Percentiles rank a stretch among this genome's conserved stretches.
Evolutionary conservation across 345 rosid species (phyloP).

Genomic region (Abelmoschus esculentus): DNA sequence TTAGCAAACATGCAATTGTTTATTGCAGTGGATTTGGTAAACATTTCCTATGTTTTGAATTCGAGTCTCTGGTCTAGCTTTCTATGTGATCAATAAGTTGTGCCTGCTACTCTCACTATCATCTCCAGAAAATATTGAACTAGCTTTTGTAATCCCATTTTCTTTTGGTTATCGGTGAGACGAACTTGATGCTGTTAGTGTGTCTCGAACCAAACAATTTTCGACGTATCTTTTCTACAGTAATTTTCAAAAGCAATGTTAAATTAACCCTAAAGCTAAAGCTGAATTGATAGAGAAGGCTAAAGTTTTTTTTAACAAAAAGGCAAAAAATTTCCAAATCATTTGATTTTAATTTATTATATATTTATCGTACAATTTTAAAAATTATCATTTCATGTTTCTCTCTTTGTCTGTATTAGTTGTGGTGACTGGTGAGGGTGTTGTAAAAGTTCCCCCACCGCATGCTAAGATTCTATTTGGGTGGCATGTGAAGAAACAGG

Average conservation of each 20-base stretch:
- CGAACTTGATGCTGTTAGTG: not conserved
- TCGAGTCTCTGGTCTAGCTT: not conserved
- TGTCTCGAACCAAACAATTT: too few species aligned
- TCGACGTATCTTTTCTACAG: too few species aligned
- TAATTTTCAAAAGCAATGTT: too few species aligned
- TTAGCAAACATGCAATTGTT: conserved; percentile 10
- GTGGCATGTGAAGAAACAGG: not conserved
- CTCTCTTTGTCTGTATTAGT: not conserved
- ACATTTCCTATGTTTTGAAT: conserved; percentile 5
- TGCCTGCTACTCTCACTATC: not conserved
- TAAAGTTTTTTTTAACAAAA: too few species aligned
- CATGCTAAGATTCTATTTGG: not conserved
- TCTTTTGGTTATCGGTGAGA: not conserved
- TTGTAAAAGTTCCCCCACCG: not conserved
- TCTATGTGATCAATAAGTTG: conserved; percentile 18
- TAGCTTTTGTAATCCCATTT: not conserved
- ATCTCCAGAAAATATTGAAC: not conserved
- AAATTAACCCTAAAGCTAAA: too few species aligned
- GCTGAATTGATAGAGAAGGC: too few species aligned
- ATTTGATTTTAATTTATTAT: too few species aligned
- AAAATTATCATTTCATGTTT: too few species aligned
- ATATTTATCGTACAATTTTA: too few species aligned
- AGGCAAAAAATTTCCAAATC: too few species aligned
- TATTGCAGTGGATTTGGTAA: not conserved
- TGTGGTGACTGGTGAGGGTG: not conserved